Base-by-base conservation (phyloP, 2,329 filamentous ascomycete species). In the Trichoderma cornu-damae region DNA sequence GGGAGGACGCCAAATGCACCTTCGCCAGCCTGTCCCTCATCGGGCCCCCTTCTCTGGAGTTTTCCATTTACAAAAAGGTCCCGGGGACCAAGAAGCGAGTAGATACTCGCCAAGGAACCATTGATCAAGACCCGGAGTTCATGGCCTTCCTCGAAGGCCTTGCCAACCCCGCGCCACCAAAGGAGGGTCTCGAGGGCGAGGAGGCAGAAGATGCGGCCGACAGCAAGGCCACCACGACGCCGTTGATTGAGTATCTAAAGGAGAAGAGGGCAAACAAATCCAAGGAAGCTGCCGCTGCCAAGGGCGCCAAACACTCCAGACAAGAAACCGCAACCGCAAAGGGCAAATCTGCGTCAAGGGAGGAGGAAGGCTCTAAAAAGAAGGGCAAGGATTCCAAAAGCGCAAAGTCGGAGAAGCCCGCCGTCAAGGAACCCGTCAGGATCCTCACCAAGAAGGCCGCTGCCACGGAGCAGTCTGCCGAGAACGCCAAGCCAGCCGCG, bases 111-210 rank as follows among this genome's bases (percentile, higher is more conserved):
- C 90, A 96, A 70, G 94, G 93, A 53, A 96, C 91, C 3, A 97
- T 99, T 63, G 94, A 99, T 66, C 91, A 96, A 69, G 94, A 99
- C 67, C 85, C 90, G 0, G 94, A 97, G 65, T 99, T 96, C 66
- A 95, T 96, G 77, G 85, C 86, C 24, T 99, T 97, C 69, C 80
- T 99, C 6, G 89, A 95, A 70, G 88, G 83, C 54, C 80, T 97
- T 46, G 95, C 92, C 1, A 90, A 95, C 64, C 82, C 82, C 1
- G 71, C 72, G 7, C 73, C 75, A 1, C 66, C 74, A 4, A 81
- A 78, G 51, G 79, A 73, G 28, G 63, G 62, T n/a, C 52, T 63
- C 6, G 72, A 83, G n/a, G 65, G 69, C 9, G 75, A 80, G 14
- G 70, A 71, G 5, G 66, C 60, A 3, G 74, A 74, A 8, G 75